phyloP scores from a whole-genome alignment of 2,329 filamentous ascomycete species.

The Colletotrichum acutatum region DNA sequence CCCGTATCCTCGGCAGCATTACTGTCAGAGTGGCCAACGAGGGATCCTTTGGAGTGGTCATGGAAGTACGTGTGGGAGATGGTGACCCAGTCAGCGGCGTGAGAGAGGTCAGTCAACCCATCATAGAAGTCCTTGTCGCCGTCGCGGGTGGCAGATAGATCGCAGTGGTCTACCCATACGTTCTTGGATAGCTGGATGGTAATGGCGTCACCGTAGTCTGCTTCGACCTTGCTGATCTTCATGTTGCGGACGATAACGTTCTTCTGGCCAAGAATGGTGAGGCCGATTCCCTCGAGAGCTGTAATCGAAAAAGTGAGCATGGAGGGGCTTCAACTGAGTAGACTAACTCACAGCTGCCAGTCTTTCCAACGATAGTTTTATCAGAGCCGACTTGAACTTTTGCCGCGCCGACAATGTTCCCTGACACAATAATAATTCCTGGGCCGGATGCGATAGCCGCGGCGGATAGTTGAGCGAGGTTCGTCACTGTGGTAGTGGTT shows the following conservation, averaged over 20 bases:
- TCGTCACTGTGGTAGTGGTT: slow-evolving; percentile 55
- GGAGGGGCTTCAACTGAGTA: not conserved
- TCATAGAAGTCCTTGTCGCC: slow-evolving; percentile 76
- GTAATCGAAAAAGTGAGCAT: not conserved
- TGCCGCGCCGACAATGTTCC: slow-evolving; percentile 48
- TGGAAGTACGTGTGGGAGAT: slow-evolving; percentile 46
- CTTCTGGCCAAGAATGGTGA: slow-evolving; percentile 58
- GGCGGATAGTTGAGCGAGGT: slow-evolving; percentile 56
- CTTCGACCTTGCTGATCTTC: slow-evolving; percentile 64
- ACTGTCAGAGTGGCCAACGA: slow-evolving; percentile 66
- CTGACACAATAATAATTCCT: slow-evolving; percentile 48
- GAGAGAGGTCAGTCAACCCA: slow-evolving; percentile 69
- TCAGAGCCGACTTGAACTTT: slow-evolving; percentile 52
- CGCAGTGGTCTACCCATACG: slow-evolving; percentile 73
- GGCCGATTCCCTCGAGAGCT: slow-evolving; percentile 53
- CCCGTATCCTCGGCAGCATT: slow-evolving; percentile 66
- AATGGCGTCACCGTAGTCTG: slow-evolving; percentile 65
- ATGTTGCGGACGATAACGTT: slow-evolving; percentile 71
- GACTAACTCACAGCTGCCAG: slow-evolving; percentile 35
- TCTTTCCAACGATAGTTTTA: slow-evolving; percentile 52
- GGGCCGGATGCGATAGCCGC: slow-evolving; percentile 52
- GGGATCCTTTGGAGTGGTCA: slow-evolving; percentile 67
- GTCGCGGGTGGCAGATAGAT: slow-evolving; percentile 60
- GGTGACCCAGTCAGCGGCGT: slow-evolving; percentile 69
- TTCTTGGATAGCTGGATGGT: slow-evolving; percentile 64